phyloP scores from a whole-genome alignment of 306 rosid genomes.

The Prosopis cineraria region DNA sequence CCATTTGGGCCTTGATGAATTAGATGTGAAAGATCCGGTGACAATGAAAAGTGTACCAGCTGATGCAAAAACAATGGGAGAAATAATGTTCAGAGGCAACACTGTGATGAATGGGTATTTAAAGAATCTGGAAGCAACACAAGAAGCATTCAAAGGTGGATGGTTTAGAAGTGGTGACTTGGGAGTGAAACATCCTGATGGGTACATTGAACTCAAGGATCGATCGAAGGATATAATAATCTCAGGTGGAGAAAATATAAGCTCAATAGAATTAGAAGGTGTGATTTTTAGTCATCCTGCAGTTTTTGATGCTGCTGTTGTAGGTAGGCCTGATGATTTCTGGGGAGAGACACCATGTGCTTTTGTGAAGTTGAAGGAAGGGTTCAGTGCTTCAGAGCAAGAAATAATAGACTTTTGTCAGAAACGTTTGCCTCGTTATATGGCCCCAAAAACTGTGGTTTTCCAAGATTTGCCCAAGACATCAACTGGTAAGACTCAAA shows the following conservation, averaged over 20 bases:
- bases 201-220: conserved; percentile 82
- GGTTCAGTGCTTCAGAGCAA: conserved; percentile 41
- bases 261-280: conserved; percentile 87
- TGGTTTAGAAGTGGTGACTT: conserved; percentile 87
- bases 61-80: conserved; percentile 77
- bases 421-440: conserved; percentile 64
- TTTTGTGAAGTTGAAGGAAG: conserved; percentile 81
- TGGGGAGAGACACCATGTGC: conserved; percentile 98
- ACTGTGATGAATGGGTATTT: conserved; percentile 87
- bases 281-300: conserved; percentile 71
- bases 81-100: conserved; percentile 90
- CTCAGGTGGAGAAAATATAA: conserved; percentile 89
- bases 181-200: conserved; percentile 79
- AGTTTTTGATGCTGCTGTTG: conserved; percentile 77
- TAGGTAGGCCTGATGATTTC: conserved; percentile 75
- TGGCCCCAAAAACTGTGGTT: conserved; percentile 78
- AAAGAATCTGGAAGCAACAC: conserved; percentile 63
- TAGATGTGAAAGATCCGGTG: conserved; percentile 70
- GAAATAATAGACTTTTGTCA: conserved; percentile 67
- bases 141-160: conserved; percentile 74
- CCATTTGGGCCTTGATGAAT: conserved; percentile 69
- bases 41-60: conserved; percentile 82
- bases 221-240: conserved; percentile 86
- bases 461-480: conserved; percentile 81
- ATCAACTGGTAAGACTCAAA: conserved; percentile 85